A percentile compares a stretch with the other conserved stretches of the same genome.
These are phyloP conservation scores for Tulasnella sp. DNA, from an alignment of 768 basidiomycete genomes.

Conservation along the genomic window DNA sequence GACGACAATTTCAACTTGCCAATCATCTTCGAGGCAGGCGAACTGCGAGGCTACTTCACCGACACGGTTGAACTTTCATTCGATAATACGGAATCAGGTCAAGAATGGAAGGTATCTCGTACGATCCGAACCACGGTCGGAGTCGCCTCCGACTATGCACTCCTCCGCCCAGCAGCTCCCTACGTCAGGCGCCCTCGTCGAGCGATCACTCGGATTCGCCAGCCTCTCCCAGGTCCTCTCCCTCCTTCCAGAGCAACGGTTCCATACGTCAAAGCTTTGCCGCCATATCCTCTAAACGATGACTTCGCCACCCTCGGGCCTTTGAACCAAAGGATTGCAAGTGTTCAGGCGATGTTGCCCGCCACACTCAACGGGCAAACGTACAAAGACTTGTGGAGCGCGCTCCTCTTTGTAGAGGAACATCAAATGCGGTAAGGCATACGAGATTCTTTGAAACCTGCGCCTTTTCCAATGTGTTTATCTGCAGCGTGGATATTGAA, in stretches of 20 bases:
- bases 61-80: slow-evolving; percentile 18
- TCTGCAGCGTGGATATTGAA: neutral
- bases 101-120: slow-evolving; percentile 12
- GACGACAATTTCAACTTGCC: neutral
- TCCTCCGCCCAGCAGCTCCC: slow-evolving; percentile 40
- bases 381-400: slow-evolving; percentile 6
- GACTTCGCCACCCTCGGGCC: neutral
- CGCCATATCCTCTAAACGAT: neutral
- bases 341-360: neutral
- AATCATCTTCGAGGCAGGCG: neutral
- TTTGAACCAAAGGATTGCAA: neutral
- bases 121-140: slow-evolving; percentile 14
- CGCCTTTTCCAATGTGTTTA: neutral
- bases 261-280: neutral
- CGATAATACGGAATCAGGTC: neutral
- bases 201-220: slow-evolving; percentile 21
- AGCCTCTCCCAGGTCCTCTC: neutral
- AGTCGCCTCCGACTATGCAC: slow-evolving; percentile 38
- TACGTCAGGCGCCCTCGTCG: slow-evolving; percentile 38
- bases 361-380: neutral
- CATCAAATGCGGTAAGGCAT: slow-evolving; percentile 10
- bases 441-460: neutral
- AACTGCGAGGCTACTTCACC: slow-evolving; percentile 10
- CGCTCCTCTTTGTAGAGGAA: slow-evolving; percentile 15
- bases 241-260: neutral